phyloP scores from a whole-genome alignment of 1,284 basidiomycete species.

The Cutaneotrichosporon mucoides region DNA sequence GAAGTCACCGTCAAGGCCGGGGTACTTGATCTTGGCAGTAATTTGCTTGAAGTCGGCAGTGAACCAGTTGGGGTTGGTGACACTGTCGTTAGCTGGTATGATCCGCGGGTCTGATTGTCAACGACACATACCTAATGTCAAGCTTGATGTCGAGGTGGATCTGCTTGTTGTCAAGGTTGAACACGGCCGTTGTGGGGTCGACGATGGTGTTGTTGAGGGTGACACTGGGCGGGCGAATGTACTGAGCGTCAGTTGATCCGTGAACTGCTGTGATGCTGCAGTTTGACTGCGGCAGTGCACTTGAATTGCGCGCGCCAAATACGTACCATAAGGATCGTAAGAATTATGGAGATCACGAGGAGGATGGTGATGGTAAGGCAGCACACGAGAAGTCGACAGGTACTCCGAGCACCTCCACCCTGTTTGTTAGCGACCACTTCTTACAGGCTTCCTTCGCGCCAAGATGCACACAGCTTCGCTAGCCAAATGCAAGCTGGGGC shows the following conservation, averaged over 20 bases:
- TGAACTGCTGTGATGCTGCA: no score
- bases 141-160: conserved; percentile 60
- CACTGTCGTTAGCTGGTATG: conserved; percentile 51
- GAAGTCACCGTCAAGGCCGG: conserved; percentile 59
- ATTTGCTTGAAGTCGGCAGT: conserved; percentile 66
- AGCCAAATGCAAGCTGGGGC: no score
- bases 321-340: conserved; percentile 68
- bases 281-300: no score
- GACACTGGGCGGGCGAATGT: conserved; percentile 71
- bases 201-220: conserved; percentile 58
- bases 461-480: no score
- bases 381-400: conserved; percentile 48
- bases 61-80: conserved; percentile 83
- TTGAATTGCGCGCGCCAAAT: background rate
- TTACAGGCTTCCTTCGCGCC: background rate
- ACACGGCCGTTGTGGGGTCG: conserved; percentile 24
- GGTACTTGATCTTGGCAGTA: conserved; percentile 66
- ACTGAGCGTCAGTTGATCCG: conserved; percentile 52
- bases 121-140: conserved; percentile 60
- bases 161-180: conserved; percentile 1
- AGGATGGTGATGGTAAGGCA: conserved; percentile 49
- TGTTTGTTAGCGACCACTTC: conserved; percentile 15
- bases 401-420: conserved; percentile 42
- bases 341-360: conserved; percentile 63
- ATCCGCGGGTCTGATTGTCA: background rate